Conservation (phyloP, 148 eudicot genomes). For the Nepenthes gracilis region DNA sequence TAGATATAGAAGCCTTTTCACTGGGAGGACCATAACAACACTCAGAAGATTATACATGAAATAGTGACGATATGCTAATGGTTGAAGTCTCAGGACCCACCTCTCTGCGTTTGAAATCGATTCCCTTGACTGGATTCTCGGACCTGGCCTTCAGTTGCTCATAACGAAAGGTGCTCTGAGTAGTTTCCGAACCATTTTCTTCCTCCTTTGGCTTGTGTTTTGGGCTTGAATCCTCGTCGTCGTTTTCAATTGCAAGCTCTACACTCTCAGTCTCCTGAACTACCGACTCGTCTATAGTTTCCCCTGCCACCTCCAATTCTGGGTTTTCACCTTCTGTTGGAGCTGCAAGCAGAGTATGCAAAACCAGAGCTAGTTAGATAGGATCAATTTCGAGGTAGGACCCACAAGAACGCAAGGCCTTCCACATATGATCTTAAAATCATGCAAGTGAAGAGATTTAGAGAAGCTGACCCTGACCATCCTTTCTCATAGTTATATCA, state of each 20-base stretch:
- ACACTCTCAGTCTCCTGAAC: constrained; percentile 25
- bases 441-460: neutral
- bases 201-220: constrained; percentile 46
- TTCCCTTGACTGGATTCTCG: constrained; percentile 81
- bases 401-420: neutral
- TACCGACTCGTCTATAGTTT: constrained; percentile 35
- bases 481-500: no score
- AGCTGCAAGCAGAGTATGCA: constrained; percentile 21
- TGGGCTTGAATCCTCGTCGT: constrained; percentile 34
- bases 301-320: constrained; percentile 29
- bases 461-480: no score
- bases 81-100: constrained; percentile 22
- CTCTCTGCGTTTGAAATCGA: constrained; percentile 97
- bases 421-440: neutral
- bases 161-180: constrained; percentile 61
- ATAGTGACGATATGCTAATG: neutral
- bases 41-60: neutral
- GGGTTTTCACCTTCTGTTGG: constrained; percentile 28
- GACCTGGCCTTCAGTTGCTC: constrained; percentile 78
- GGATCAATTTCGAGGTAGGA: neutral
- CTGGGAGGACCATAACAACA: neutral
- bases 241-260: constrained; percentile 27
- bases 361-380: neutral
- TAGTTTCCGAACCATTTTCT: constrained; percentile 43
- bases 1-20: no score